phyloP scores from a whole-genome alignment of 2,329 filamentous ascomycete species.

The Hymenoscyphus linearis region DNA sequence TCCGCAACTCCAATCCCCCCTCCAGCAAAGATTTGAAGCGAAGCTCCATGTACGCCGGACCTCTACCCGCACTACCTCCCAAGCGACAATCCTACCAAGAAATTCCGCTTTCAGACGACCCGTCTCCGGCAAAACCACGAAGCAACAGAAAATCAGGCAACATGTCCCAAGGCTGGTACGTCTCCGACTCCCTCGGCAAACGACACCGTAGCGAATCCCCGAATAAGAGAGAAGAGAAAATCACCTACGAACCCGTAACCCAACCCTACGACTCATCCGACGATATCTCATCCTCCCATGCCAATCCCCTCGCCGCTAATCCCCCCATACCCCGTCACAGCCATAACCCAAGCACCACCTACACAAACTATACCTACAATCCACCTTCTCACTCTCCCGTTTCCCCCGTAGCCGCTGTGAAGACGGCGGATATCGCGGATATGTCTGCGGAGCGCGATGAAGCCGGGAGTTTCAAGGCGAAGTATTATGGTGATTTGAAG shows the following conservation, averaged over 20 bases:
- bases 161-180: constrained; percentile 25
- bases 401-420: constrained; percentile 42
- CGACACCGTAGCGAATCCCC: constrained; percentile 25
- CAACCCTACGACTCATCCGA: constrained; percentile 38
- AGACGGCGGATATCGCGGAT: constrained; percentile 44
- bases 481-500: constrained; percentile 55
- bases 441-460: constrained; percentile 12
- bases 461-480: constrained; percentile 41
- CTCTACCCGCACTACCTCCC: constrained; percentile 13
- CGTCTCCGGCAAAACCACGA: constrained; percentile 15
- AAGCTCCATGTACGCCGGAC: constrained; percentile 33
- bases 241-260: constrained; percentile 23
- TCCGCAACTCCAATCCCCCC: constrained; percentile 41
- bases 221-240: constrained; percentile 23
- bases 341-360: neutral
- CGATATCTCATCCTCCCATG: constrained; percentile 31
- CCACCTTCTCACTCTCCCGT: constrained; percentile 18
- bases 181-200: constrained; percentile 29
- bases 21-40: constrained; percentile 42
- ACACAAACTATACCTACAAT: neutral
- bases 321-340: constrained; percentile 35
- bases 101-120: constrained; percentile 41
- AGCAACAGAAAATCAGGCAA: constrained; percentile 12
- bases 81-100: constrained; percentile 31
- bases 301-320: constrained; percentile 51